Evolutionary conservation across 2,329 filamentous ascomycete genomes (phyloP).

Genomic region (Pseudogymnoascus sp.): DNA sequence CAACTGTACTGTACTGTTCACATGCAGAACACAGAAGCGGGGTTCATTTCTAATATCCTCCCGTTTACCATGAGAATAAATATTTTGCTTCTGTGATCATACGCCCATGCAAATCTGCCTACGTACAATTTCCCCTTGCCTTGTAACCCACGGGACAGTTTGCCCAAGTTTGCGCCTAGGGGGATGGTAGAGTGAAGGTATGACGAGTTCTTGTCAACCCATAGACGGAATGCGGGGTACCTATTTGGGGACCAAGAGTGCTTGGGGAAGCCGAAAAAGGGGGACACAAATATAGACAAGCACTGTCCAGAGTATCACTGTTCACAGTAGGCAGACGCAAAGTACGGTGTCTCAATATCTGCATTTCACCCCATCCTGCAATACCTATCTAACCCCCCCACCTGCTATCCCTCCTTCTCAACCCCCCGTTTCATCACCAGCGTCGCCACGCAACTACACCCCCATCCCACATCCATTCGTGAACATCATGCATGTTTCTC

Average conservation of each 20-base stretch:
- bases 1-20: background rate
- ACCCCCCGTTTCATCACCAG: background rate
- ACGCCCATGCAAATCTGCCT: background rate
- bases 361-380: background rate
- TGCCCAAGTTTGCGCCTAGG: background rate
- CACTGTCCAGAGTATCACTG: background rate
- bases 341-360: background rate
- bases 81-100: background rate
- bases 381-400: background rate
- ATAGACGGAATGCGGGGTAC: background rate
- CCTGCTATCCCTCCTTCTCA: background rate
- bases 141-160: background rate
- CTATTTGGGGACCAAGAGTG: background rate
- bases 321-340: background rate
- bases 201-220: background rate
- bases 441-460: background rate
- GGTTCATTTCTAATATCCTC: background rate
- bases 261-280: background rate
- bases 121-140: background rate
- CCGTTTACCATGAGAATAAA: background rate
- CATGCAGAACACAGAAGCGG: background rate
- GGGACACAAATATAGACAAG: background rate
- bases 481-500: constrained; percentile 5
- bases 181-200: background rate
- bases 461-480: background rate